Conservation (phyloP, 2,329 filamentous ascomycete genomes). For the Aspergillus viridinutans region DNA sequence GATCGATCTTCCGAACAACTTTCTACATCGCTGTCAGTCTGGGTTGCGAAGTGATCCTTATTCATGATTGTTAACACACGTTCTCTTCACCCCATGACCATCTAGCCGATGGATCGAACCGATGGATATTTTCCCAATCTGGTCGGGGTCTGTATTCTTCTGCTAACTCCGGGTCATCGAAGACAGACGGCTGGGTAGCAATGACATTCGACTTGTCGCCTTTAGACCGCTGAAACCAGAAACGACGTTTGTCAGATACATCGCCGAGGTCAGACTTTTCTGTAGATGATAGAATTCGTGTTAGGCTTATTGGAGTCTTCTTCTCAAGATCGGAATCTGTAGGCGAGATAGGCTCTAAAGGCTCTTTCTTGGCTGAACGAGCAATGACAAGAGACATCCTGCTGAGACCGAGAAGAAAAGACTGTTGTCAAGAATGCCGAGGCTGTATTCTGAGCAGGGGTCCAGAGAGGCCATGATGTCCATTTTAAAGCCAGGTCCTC, state of each 20-base stretch:
- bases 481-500: background rate
- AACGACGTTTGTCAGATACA: constrained; percentile 18
- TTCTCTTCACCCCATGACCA: constrained; percentile 20
- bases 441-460: background rate
- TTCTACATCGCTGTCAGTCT: constrained; percentile 45
- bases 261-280: constrained; percentile 11
- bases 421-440: background rate
- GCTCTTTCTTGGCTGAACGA: constrained; percentile 2
- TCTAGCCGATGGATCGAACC: constrained; percentile 17
- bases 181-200: constrained; percentile 45
- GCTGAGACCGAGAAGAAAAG: background rate
- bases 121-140: constrained; percentile 28
- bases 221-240: constrained; percentile 27
- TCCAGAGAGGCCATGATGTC: background rate
- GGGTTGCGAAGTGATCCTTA: background rate
- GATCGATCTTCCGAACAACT: constrained; percentile 15
- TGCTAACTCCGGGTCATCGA: constrained; percentile 41
- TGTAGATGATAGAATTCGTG: background rate
- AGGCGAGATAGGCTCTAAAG: background rate
- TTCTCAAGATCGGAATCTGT: constrained; percentile 7
- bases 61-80: constrained; percentile 2
- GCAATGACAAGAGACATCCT: constrained; percentile 14
- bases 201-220: constrained; percentile 23
- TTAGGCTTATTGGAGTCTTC: constrained; percentile 3
- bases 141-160: constrained; percentile 28